Conservation (phyloP, 441 rosid species). For the Daphne laureola region DNA sequence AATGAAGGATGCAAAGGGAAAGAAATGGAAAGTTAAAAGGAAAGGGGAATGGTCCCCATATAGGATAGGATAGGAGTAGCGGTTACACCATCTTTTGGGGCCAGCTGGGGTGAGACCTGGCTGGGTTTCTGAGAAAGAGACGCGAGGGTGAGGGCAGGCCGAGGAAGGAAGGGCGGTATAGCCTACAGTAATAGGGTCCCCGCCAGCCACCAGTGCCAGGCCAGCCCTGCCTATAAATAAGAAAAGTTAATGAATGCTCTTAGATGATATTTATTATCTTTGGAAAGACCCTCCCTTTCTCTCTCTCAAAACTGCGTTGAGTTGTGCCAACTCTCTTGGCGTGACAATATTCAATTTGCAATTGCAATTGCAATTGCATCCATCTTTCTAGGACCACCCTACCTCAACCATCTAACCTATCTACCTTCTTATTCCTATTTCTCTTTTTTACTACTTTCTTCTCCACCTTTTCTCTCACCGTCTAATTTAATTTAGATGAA, state of each 20-base stretch:
- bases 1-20: not conserved
- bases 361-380: no score
- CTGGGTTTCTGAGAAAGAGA: conserved; percentile 15
- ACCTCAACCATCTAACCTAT: no score
- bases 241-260: conserved; percentile 34
- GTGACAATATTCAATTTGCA: conserved; percentile 62
- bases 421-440: not conserved
- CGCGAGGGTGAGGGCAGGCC: no score
- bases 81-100: no score
- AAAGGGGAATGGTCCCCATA: conserved; percentile 38
- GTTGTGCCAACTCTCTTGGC: conserved; percentile 29
- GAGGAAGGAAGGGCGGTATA: conserved; percentile 7
- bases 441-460: conserved; percentile 14
- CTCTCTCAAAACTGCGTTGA: conserved; percentile 41
- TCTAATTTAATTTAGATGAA: conserved; percentile 30
- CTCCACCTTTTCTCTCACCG: not conserved
- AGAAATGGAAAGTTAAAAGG: conserved; percentile 4
- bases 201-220: conserved; percentile 31
- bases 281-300: conserved; percentile 41
- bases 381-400: conserved; percentile 42
- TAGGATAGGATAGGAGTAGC: conserved; percentile 5
- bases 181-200: conserved; percentile 33
- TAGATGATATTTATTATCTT: conserved; percentile 19
- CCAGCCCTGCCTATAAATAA: conserved; percentile 24
- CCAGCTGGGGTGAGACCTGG: not conserved